Conservation (phyloP, 495 filamentous ascomycete species). For the Podospora conica region DNA sequence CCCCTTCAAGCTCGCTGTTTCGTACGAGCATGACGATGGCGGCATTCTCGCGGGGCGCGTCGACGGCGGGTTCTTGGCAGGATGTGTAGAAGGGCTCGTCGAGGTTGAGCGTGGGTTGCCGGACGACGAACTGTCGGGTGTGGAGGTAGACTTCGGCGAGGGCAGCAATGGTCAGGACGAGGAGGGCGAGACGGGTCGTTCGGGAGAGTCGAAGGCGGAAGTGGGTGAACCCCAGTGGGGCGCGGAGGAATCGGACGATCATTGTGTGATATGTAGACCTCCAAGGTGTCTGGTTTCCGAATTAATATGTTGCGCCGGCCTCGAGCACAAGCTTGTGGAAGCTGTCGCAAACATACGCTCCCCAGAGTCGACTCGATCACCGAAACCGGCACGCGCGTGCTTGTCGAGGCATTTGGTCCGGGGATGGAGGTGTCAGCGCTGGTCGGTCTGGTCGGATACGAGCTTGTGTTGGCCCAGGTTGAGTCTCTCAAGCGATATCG, state of each 20-base stretch:
- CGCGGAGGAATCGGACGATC: background rate
- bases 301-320: background rate
- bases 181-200: slow-evolving; percentile 3
- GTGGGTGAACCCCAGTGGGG: background rate
- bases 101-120: slow-evolving; percentile 29
- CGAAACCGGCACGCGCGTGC: background rate
- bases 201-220: background rate
- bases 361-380: no score
- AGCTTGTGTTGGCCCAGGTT: background rate
- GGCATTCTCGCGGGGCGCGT: slow-evolving; percentile 76
- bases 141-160: slow-evolving; percentile 31
- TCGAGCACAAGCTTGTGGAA: background rate
- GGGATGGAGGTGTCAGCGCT: background rate
- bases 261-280: background rate
- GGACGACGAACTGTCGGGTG: slow-evolving; percentile 24
- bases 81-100: slow-evolving; percentile 39
- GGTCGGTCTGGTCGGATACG: background rate
- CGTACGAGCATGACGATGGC: slow-evolving; percentile 89
- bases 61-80: slow-evolving; percentile 36
- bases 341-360: background rate
- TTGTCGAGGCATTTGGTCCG: background rate
- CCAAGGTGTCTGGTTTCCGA: background rate
- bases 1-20: slow-evolving; percentile 84
- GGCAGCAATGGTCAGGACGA: slow-evolving; percentile 16
- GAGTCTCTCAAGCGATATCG: background rate